Conservation (phyloP, 2,329 filamentous ascomycete genomes). For the Pseudocercospora musae region DNA sequence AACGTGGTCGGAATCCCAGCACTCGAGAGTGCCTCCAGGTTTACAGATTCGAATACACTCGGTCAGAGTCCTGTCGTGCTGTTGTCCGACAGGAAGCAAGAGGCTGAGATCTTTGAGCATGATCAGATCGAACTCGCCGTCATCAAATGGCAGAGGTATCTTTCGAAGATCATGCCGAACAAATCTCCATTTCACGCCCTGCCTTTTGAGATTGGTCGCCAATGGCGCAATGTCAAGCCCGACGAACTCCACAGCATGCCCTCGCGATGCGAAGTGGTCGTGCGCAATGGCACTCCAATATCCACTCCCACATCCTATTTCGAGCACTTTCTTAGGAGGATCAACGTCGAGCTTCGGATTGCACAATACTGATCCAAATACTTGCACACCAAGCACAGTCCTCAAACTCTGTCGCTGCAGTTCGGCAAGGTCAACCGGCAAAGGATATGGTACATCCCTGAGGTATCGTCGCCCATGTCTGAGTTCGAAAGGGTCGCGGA, state of each 20-base stretch:
- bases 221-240: constrained; percentile 78
- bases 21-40: constrained; percentile 75
- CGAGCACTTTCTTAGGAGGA: constrained; percentile 74
- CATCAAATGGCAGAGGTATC: constrained; percentile 71
- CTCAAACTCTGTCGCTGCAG: constrained; percentile 83
- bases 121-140: constrained; percentile 80
- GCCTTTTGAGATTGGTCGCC: constrained; percentile 61
- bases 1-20: constrained; percentile 86
- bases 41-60: constrained; percentile 75
- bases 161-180: constrained; percentile 81
- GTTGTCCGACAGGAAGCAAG: constrained; percentile 55
- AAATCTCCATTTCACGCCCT: constrained; percentile 83
- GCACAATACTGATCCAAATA: constrained; percentile 78
- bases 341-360: constrained; percentile 63
- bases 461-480: constrained; percentile 81
- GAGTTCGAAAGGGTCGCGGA: constrained; percentile 42
- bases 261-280: constrained; percentile 68
- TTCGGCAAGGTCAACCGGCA: constrained; percentile 83
- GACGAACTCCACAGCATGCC: constrained; percentile 71
- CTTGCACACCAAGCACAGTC: constrained; percentile 74
- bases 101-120: constrained; percentile 82
- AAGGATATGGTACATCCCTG: constrained; percentile 75
- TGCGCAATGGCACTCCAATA: constrained; percentile 90
- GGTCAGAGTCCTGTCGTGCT: constrained; percentile 58
- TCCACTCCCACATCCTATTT: constrained; percentile 81